Percentiles rank a stretch among this genome's conserved stretches.
Evolutionary conservation across 345 rosid genomes (phyloP).

Genomic region (Ceriops decandra): DNA sequence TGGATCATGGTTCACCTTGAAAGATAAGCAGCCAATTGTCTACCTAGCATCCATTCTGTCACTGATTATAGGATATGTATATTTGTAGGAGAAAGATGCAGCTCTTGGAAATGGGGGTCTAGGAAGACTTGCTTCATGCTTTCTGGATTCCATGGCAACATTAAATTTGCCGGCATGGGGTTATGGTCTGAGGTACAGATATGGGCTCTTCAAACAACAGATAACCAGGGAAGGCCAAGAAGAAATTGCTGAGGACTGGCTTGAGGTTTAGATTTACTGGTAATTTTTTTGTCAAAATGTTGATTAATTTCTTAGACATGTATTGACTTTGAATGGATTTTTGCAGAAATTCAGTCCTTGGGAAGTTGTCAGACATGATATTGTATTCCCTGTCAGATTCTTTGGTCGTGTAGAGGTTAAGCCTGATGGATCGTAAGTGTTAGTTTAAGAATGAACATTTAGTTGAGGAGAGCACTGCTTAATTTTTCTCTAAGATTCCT

Average conservation of each 20-base stretch:
- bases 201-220: constrained; percentile 86
- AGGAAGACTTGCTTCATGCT: constrained; percentile 96
- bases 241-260: constrained; percentile 98
- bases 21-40: neutral
- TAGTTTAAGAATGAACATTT: neutral
- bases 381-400: constrained; percentile 80
- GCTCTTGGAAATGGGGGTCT: constrained; percentile 98
- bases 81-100: constrained; percentile 87
- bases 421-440: constrained; percentile 83
- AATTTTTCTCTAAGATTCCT: neutral
- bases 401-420: constrained; percentile 70
- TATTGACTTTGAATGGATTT: constrained; percentile 26
- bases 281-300: constrained; percentile 1
- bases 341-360: constrained; percentile 97
- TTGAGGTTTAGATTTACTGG: constrained; percentile 56
- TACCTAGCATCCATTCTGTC: constrained; percentile 5
- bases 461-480: neutral
- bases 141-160: constrained; percentile 96
- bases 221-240: constrained; percentile 88
- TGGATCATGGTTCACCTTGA: neutral
- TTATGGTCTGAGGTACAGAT: constrained; percentile 88
- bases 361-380: constrained; percentile 96
- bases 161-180: constrained; percentile 98
- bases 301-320: neutral
- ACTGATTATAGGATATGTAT: constrained; percentile 9